Conservation (phyloP, 78 protist species). For the Mastigamoeba balamuthi region DNA sequence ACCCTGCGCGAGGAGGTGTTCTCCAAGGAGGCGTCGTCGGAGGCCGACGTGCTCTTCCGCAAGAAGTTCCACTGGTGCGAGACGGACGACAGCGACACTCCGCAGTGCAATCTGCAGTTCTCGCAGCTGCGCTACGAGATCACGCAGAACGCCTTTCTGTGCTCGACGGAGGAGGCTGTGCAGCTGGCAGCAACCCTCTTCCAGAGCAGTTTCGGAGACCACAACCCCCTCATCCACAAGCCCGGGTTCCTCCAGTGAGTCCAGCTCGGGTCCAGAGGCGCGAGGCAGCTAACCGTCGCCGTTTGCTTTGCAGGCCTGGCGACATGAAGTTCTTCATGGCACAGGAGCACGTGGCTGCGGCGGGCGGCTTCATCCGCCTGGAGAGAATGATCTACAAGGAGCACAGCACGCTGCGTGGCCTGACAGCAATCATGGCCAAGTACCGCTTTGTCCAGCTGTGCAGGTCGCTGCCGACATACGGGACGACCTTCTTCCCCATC, state of each 20-base stretch:
- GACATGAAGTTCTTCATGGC: conserved; percentile 46
- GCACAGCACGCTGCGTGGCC: conserved; percentile 55
- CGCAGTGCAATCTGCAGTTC: no score
- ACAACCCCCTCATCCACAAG: conserved; percentile 49
- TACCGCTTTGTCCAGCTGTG: conserved; percentile 63
- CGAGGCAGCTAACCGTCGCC: not conserved
- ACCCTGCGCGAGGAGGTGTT: no score
- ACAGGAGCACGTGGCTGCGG: conserved; percentile 38
- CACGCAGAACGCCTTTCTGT: conserved; percentile 17
- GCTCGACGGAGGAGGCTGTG: conserved; percentile 55
- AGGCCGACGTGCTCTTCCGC: no score
- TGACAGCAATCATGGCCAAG: conserved; percentile 66
- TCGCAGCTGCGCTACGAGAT: conserved; percentile 40
- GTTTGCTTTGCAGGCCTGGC: not conserved
- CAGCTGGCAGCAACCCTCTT: conserved; percentile 52
- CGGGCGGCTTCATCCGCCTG: conserved; percentile 28
- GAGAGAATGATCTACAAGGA: conserved; percentile 57
- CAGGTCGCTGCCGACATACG: conserved; percentile 71
- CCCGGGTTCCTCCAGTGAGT: conserved; percentile 37
- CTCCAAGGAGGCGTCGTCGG: no score
- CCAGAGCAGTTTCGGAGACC: conserved; percentile 60
- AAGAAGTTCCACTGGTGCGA: no score
- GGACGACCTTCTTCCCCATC: conserved; percentile 66
- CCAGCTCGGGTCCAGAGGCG: not conserved
- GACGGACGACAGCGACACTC: no score